These are phyloP conservation scores for Lentinula aciculospora DNA, from an alignment of 768 basidiomycete species.

Conservation along the genomic window DNA sequence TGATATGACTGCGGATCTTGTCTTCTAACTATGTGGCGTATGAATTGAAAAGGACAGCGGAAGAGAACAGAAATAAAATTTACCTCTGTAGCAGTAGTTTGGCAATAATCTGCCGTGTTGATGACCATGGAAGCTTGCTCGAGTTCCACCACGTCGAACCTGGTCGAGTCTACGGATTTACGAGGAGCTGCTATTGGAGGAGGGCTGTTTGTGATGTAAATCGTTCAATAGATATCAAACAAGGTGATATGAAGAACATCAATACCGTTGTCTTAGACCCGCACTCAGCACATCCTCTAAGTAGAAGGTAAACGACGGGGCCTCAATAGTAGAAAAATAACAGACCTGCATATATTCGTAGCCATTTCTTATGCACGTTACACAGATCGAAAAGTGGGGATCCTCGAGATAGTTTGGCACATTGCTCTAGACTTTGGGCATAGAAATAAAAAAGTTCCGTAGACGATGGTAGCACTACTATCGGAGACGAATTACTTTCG, in stretches of 20 bases:
- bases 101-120: slow-evolving; percentile 98
- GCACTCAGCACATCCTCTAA: slow-evolving; percentile 82
- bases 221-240: not conserved
- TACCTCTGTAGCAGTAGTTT: slow-evolving; percentile 85
- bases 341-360: slow-evolving; percentile 86
- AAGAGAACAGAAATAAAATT: slow-evolving; percentile 3
- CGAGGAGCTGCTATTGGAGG: slow-evolving; percentile 29
- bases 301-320: slow-evolving; percentile 8
- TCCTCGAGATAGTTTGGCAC: slow-evolving; percentile 83
- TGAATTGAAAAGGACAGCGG: not conserved
- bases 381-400: slow-evolving; percentile 79
- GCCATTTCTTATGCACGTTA: slow-evolving; percentile 87
- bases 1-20: slow-evolving; percentile 79
- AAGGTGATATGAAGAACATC: not conserved
- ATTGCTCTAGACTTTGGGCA: slow-evolving; percentile 90
- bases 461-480: slow-evolving; percentile 83
- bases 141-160: slow-evolving; percentile 71
- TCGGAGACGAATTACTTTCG: slow-evolving; percentile 32
- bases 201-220: not conserved
- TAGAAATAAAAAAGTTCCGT: slow-evolving; percentile 98
- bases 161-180: slow-evolving; percentile 65
- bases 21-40: slow-evolving; percentile 87
- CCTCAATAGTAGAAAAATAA: slow-evolving; percentile 1
- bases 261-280: slow-evolving; percentile 60
- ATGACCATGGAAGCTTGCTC: slow-evolving; percentile 84